A percentile compares a stretch with the other conserved stretches of the same genome.
Conservation (phyloP, 2,329 filamentous ascomycete genomes). For the Metarhizium brunneum region DNA sequence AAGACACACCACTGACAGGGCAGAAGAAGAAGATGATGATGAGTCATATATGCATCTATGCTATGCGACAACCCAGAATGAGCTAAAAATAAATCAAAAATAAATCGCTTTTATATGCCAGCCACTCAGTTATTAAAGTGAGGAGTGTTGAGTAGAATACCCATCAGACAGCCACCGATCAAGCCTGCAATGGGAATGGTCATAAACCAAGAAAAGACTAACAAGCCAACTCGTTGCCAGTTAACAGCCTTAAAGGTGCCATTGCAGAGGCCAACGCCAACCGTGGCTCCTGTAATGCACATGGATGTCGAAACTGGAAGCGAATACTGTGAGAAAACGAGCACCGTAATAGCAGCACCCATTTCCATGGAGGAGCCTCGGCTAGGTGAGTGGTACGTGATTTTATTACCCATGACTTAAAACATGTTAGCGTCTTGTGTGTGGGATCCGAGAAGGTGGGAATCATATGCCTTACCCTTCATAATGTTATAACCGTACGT, state of each 20-base stretch:
- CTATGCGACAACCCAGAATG: background rate
- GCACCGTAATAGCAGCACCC: conserved; percentile 67
- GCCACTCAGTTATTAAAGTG: conserved; percentile 15
- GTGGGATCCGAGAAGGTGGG: background rate
- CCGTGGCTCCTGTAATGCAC: conserved; percentile 74
- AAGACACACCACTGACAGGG: too few relatives aligned
- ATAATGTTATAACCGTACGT: conserved; percentile 81
- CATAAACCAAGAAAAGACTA: conserved; percentile 53
- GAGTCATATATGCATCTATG: too few relatives aligned
- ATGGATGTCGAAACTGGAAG: conserved; percentile 69
- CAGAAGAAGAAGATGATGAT: too few relatives aligned
- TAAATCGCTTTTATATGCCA: background rate
- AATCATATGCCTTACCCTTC: conserved; percentile 47
- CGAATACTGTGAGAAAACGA: conserved; percentile 65
- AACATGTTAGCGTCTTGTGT: background rate
- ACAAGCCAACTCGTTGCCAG: conserved; percentile 60
- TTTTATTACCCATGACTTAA: conserved; percentile 70
- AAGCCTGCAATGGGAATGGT: conserved; percentile 33
- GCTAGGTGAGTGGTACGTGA: conserved; percentile 57
- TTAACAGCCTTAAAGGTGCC: conserved; percentile 64
- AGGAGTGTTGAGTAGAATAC: conserved; percentile 29
- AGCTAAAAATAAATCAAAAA: background rate
- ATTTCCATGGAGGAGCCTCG: conserved; percentile 66
- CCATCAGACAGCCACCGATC: conserved; percentile 32
- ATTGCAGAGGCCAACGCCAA: conserved; percentile 71